Evolutionary conservation across 257 asterid genomes (phyloP).

Genomic region (Ajuga chamaepitys): DNA sequence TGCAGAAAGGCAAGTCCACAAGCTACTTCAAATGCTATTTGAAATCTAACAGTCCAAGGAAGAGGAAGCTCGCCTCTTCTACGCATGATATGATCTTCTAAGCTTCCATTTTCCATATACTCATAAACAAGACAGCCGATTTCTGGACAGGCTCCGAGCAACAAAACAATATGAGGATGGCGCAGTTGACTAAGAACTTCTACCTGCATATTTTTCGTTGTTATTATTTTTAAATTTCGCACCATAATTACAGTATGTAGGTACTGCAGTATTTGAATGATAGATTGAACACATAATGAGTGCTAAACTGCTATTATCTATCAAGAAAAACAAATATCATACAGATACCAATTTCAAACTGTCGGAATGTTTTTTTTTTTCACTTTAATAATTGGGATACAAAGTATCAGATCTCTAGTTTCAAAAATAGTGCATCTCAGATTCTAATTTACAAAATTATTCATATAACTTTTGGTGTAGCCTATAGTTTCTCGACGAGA

Average conservation of each 20-base stretch:
- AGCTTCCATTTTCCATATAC: conserved; percentile 79
- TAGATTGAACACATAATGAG: background rate
- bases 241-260: background rate
- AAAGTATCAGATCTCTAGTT: background rate
- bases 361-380: background rate
- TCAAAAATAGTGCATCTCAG: background rate
- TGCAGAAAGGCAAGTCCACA: conserved; percentile 88
- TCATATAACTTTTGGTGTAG: background rate
- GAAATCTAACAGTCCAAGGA: conserved; percentile 71
- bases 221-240: background rate
- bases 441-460: background rate
- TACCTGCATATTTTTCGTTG: conserved; percentile 39
- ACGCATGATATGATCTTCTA: conserved; percentile 53
- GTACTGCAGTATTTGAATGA: background rate
- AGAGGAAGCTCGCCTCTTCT: conserved; percentile 37
- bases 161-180: conserved; percentile 69
- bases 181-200: conserved; percentile 79
- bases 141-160: conserved; percentile 93
- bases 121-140: conserved; percentile 70
- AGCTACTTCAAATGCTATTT: conserved; percentile 75
- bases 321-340: background rate
- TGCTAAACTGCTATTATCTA: background rate
- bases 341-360: background rate
- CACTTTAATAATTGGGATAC: background rate
- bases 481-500: background rate